These are phyloP conservation scores for Escovopsis sp. DNA, from an alignment of 2,329 filamentous ascomycete genomes.

Conservation along the genomic window DNA sequence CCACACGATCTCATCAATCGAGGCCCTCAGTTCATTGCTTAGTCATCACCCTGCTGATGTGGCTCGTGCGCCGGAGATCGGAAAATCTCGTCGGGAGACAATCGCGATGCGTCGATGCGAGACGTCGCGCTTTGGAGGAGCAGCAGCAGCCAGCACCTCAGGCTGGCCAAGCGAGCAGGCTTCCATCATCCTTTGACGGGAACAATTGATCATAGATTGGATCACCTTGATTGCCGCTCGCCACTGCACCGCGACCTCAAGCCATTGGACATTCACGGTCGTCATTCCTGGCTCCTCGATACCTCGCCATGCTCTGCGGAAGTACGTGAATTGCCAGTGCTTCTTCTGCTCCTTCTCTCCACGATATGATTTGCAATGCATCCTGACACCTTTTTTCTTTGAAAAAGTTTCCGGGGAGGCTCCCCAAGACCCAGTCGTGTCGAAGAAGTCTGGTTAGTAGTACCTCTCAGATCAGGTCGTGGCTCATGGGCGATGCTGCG, in stretches of 20 bases:
- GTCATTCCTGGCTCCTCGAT: slow-evolving; percentile 9
- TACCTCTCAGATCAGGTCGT: neutral
- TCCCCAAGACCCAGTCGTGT: slow-evolving; percentile 87
- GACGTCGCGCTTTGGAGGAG: no score
- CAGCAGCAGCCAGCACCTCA: no score
- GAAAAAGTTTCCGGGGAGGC: slow-evolving; percentile 81
- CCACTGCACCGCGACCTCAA: slow-evolving; percentile 8
- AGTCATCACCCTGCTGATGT: neutral
- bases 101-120: slow-evolving; percentile 3
- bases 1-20: no score
- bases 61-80: slow-evolving; percentile 6
- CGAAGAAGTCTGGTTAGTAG: slow-evolving; percentile 73
- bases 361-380: neutral
- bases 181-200: neutral
- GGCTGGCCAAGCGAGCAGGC: slow-evolving; percentile 2
- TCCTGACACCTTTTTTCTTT: neutral
- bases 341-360: neutral
- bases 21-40: no score
- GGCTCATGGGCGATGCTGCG: neutral
- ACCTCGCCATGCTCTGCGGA: slow-evolving; percentile 32
- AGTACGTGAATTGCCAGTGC: slow-evolving; percentile 18
- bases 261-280: slow-evolving; percentile 16
- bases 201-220: neutral
- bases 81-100: slow-evolving; percentile 9
- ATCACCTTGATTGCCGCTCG: no score